Evolutionary conservation across 352 stramenopile species (phyloP), one percentile per base, ranked within the genome.

Genomic region (Phytopythium kandeliae): DNA sequence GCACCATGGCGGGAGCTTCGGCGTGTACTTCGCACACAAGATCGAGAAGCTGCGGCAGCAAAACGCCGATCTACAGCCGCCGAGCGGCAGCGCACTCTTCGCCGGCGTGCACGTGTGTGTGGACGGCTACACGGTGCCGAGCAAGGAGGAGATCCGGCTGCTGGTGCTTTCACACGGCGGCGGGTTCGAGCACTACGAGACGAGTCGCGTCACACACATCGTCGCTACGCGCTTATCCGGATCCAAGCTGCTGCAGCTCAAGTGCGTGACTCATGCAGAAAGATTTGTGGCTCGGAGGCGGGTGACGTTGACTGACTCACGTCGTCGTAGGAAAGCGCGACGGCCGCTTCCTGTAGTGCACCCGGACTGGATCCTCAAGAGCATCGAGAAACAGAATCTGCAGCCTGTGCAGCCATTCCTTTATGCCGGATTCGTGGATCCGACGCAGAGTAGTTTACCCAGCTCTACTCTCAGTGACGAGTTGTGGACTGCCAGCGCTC

Each of bases 331-430:
- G 58, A 83, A 71, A 33, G 67, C 67, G 58, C 69, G 62, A 25
- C 74, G 69, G 22, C 70, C 71, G 12, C 67, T 78, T 40, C 92
- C 86, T 0, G 84, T 98, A 9, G 80, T 93, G 24, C 67, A 85
- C 48, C 94, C 95, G 0, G 66, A 95, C 21, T 98, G 95, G 95
- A 95, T 98, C 55, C 65, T 93, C 10, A 84, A 97, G 53, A 92
- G 89, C 62, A 84, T 97, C 15, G 60, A 86, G 36, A 62, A 79
- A 33, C 64, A 74, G 21, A 76, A 54, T 21, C 46, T 97, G 46
- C 59, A 97, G 7, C 72, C 85, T 0, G 54, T 90, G 58, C 73
- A 78, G 44, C 55, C 77, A 31, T 98, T 97, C 61, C 62, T 97
- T 17, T 80, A 97, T 26, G 44, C 77, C 26, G 85, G 91, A 19